Conservation (phyloP, 2,329 filamentous ascomycete genomes). For the Aspergillus glaucus region DNA sequence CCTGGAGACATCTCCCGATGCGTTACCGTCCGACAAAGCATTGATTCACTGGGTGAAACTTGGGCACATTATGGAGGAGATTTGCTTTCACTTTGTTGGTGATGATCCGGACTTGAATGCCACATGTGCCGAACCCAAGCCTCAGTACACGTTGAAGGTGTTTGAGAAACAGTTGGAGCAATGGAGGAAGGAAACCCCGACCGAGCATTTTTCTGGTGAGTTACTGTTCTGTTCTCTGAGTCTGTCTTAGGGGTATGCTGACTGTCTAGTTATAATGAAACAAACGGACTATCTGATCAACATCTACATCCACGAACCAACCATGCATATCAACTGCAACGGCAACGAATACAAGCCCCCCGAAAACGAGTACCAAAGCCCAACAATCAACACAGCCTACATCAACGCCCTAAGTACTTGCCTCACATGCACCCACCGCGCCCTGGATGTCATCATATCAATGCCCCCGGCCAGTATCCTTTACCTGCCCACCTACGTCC, state of each 20-base stretch:
- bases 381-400: slow-evolving; percentile 51
- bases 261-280: slow-evolving; percentile 49
- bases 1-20: slow-evolving; percentile 51
- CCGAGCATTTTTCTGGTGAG: slow-evolving; percentile 53
- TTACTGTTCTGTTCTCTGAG: neutral
- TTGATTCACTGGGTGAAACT: slow-evolving; percentile 55
- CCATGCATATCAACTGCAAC: slow-evolving; percentile 59
- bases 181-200: slow-evolving; percentile 51
- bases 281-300: slow-evolving; percentile 61
- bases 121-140: slow-evolving; percentile 55
- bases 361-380: slow-evolving; percentile 17
- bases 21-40: slow-evolving; percentile 50
- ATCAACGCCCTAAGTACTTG: slow-evolving; percentile 63
- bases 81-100: slow-evolving; percentile 59
- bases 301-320: slow-evolving; percentile 71
- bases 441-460: slow-evolving; percentile 59
- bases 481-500: slow-evolving; percentile 63
- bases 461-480: slow-evolving; percentile 56
- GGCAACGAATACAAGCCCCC: slow-evolving; percentile 34
- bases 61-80: slow-evolving; percentile 61
- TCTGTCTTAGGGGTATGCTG: slow-evolving; percentile 1
- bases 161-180: slow-evolving; percentile 60
- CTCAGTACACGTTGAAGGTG: slow-evolving; percentile 57
- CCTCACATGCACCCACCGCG: slow-evolving; percentile 58
- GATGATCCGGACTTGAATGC: slow-evolving; percentile 54